Base-by-base conservation (phyloP, 352 stramenopile genomes). In the Peronospora destructor region DNA sequence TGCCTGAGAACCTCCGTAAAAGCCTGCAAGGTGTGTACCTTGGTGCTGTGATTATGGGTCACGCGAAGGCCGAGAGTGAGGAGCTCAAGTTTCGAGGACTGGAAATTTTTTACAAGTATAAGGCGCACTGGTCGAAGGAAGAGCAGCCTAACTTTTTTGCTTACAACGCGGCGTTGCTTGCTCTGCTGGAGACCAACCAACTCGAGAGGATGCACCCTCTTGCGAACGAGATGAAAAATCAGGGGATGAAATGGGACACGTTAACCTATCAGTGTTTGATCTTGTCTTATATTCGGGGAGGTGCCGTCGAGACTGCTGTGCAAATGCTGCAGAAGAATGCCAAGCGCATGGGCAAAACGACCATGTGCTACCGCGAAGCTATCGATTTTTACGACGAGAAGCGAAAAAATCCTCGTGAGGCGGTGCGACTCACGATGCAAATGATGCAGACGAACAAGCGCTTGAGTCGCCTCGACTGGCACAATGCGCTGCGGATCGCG, bases 391-490 rank as follows among this genome's bases (percentile, higher is more conserved):
- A 83, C 39, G 73, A 67, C 25, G 71, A 87, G 14, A 68, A 73
- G 34, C 64, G 66, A 34, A 79, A 87, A 41, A 76, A 91, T 46
- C 61, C 68, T 28, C 71, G 73, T 16, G 68, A 80, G 44, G 80
- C 76, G 1, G 84, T 82, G 29, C 76, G 75, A 7, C 53, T 87
- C 13, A 81, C 68, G n/a, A 91, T 89, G 77, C 75, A 85, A 54
- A 91, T 91, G 80, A 91, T 91, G 80, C 73, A 87, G 55, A 48
- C 73, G 46, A 91, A 91, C 50, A 70, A 81, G 48, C 75, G 73
- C 1, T 54, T 91, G 56, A 88, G 76, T 52, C 76, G 73, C 16
- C 61, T 79, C 16, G 82, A 93, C 57, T 93, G 82, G 82, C 63
- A 79, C 57, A 85, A 85, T 39, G 82, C 82, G 26, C 66, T 92